Evolutionary conservation across 768 basidiomycete genomes (phyloP), one percentile per base, ranked within the genome.

Genomic region (Asterophora parasitica): DNA sequence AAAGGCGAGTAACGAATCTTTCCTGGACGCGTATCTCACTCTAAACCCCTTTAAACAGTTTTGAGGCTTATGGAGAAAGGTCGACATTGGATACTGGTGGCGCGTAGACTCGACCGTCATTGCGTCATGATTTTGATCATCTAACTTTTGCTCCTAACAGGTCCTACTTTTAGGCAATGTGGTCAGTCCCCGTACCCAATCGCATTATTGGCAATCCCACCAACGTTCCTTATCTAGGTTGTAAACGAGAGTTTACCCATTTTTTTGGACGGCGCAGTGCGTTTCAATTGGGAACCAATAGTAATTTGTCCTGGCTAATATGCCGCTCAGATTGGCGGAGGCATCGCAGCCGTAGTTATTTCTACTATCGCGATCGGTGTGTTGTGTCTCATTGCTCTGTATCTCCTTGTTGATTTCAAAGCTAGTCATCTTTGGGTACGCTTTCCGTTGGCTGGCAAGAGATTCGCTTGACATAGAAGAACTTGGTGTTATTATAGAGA

Each of bases 11-110:
- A 6, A 20, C 3, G 30, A 10, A n/a, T 27, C 3, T 8, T 27
- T 40, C 38, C 6, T 36, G 12, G 20, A 32, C 9, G 30, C 28
- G 13, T 52, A 17, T 9, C 16, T 38, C 23, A 30, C 27, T 33
- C 11, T 30, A 27, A 12, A 47, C 19, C 47, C 27, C 1, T 7
- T 6, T n/a, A 1, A 17, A 1, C 46, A 83, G 82, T 83, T 15
- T 65, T 83, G 28, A 61, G 59, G 8, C 62, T 83, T 12, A 76
- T 84, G 75, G 64, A 70, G 31, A 77, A 72, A 53, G 87, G 89
- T 0, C 78, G 90, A 3, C 91, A 93, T 65, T 93, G 95, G 95
- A 92, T 97, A 10, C 78, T 98, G 7, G 94, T 96, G 43, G 93
- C 92, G 59, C 44, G 74, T 67, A 46, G 11, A 23, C n/a, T n/a